phyloP scores from a whole-genome alignment of 371 early-diverging fungal species.

The Neoconidiobolus thromboides region DNA sequence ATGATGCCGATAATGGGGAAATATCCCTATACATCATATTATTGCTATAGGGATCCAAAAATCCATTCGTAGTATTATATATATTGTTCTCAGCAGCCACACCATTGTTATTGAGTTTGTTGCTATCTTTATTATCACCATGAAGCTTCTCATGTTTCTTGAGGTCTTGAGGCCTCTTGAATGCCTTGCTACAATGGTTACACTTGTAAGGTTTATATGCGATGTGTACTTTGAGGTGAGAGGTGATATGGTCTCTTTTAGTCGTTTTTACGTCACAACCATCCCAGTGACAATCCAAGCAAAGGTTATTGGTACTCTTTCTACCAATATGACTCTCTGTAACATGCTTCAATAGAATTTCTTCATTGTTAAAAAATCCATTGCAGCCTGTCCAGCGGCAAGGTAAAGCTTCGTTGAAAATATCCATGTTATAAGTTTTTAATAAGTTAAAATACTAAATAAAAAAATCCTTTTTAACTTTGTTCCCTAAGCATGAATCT shows the following conservation, averaged over 20 bases:
- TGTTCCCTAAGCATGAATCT: too few species aligned
- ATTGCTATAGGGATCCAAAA: too few species aligned
- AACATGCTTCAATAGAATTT: slow-evolving; percentile 63
- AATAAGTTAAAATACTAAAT: too few species aligned
- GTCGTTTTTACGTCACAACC: slow-evolving; percentile 46
- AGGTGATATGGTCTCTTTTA: slow-evolving; percentile 88
- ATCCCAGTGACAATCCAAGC: slow-evolving; percentile 74
- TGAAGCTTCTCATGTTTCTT: slow-evolving; percentile 85
- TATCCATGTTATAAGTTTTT: neutral
- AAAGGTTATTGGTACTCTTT: slow-evolving; percentile 67
- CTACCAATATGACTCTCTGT: slow-evolving; percentile 81
- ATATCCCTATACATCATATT: neutral
- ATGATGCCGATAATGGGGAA: slow-evolving; percentile 1
- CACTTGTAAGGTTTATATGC: slow-evolving; percentile 79
- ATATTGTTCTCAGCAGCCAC: too few species aligned
- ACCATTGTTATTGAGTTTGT: too few species aligned
- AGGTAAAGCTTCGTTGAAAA: neutral
- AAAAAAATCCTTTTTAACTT: too few species aligned
- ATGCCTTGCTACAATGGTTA: slow-evolving; percentile 52
- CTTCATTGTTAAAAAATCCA: slow-evolving; percentile 27
- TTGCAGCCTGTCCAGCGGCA: neutral
- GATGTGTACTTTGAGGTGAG: slow-evolving; percentile 79
- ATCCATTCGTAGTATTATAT: too few species aligned
- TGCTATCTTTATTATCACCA: slow-evolving; percentile 19
- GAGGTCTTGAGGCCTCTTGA: slow-evolving; percentile 86